These are phyloP conservation scores for Paraurostyla sp. DNA, from an alignment of 73 alveolate species.

Conservation along the genomic window DNA sequence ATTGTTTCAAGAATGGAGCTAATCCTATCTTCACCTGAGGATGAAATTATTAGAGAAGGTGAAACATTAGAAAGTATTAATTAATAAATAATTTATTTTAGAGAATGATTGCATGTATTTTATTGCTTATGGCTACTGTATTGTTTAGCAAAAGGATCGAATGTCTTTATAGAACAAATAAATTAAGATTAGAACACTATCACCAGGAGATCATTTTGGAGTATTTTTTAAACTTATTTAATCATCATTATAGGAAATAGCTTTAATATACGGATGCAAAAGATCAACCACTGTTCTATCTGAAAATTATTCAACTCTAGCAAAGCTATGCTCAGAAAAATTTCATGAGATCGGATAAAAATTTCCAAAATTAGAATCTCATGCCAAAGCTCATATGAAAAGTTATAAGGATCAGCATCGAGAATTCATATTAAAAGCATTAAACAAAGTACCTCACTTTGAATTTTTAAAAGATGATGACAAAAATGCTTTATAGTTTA, in stretches of 20 bases:
- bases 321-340: background rate
- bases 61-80: constrained; percentile 22
- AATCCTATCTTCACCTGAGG: constrained; percentile 50
- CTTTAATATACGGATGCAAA: background rate
- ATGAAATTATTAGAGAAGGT: constrained; percentile 10
- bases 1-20: background rate
- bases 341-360: background rate
- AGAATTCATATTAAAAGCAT: background rate
- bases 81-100: no score
- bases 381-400: background rate
- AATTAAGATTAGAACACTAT: background rate
- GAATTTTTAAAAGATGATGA: background rate
- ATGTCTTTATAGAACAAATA: background rate
- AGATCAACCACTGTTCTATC: constrained; percentile 49
- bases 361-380: background rate
- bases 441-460: constrained; percentile 1
- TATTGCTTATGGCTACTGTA: constrained; percentile 15
- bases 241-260: constrained; percentile 70
- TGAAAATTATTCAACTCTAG: constrained; percentile 33
- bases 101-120: constrained; percentile 43
- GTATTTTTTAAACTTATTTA: no score
- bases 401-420: background rate
- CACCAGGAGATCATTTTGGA: constrained; percentile 43
- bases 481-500: constrained; percentile 2
- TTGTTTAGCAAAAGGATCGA: background rate